phyloP scores from a whole-genome alignment of 2,329 filamentous ascomycete genomes.

The Tolypocladium ovalisporum region DNA sequence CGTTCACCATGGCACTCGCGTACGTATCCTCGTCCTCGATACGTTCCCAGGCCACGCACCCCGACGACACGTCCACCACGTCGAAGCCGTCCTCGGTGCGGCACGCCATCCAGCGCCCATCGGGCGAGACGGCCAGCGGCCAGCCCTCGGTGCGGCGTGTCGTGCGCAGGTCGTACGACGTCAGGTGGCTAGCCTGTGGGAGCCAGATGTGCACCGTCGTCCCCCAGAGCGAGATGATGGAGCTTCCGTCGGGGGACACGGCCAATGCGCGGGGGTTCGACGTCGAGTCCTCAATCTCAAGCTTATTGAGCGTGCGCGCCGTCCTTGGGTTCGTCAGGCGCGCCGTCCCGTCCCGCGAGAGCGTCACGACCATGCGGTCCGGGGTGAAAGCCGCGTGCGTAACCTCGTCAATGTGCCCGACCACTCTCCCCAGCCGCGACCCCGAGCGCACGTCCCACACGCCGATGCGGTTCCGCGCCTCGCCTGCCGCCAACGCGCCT shows the following conservation, averaged over 20 bases:
- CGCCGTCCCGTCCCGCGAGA: conserved; percentile 25
- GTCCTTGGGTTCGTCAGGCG: conserved; percentile 21
- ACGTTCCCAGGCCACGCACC: conserved; percentile 17
- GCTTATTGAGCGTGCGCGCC: conserved; percentile 22
- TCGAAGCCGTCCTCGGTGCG: conserved; percentile 31
- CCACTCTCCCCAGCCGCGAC: conserved; percentile 16
- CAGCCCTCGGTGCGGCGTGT: conserved; percentile 25
- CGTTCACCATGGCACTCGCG: conserved; percentile 18
- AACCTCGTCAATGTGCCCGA: conserved; percentile 23
- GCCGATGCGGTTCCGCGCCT: conserved; percentile 16
- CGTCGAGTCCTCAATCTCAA: conserved; percentile 21
- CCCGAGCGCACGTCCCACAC: conserved; percentile 21
- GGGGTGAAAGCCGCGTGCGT: conserved; percentile 26
- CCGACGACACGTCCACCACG: conserved; percentile 25
- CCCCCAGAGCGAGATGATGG: conserved; percentile 27
- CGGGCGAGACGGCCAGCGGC: conserved; percentile 27
- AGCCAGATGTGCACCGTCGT: conserved; percentile 26
- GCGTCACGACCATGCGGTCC: conserved; percentile 20
- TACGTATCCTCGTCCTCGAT: neutral
- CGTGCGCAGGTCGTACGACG: conserved; percentile 22
- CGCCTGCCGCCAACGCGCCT: conserved; percentile 17
- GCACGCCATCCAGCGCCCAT: conserved; percentile 25
- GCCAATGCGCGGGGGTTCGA: conserved; percentile 20
- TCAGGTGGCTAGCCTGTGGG: conserved; percentile 18
- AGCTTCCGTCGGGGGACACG: conserved; percentile 20